phyloP scores from a whole-genome alignment of 768 basidiomycete species.

The Boletus sensibilis region DNA sequence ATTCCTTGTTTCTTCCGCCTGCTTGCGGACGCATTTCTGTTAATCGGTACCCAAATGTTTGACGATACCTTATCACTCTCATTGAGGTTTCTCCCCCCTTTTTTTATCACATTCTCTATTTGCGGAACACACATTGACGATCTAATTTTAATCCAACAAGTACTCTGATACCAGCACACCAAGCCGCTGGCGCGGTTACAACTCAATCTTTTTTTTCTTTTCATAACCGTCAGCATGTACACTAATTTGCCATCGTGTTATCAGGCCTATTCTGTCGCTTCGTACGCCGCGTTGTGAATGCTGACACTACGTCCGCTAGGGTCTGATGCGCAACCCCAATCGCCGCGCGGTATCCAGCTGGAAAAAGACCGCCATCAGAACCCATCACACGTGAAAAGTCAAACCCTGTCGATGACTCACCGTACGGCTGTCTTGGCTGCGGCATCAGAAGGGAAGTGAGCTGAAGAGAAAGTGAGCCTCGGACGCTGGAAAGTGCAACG shows the following conservation, averaged over 20 bases:
- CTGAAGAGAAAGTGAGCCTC: constrained; percentile 36
- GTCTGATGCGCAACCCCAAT: constrained; percentile 95
- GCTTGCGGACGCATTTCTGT: constrained; percentile 22
- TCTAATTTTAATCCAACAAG: constrained; percentile 27
- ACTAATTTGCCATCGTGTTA: constrained; percentile 16
- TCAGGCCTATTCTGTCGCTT: constrained; percentile 18
- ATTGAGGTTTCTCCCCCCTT: constrained; percentile 16
- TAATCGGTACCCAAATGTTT: constrained; percentile 29
- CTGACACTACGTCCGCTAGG: constrained; percentile 94
- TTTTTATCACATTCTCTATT: constrained; percentile 39
- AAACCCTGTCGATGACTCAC: constrained; percentile 40
- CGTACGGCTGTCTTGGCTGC: constrained; percentile 91
- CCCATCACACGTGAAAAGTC: constrained; percentile 2
- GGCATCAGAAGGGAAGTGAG: constrained; percentile 78
- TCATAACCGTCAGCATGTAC: constrained; percentile 21
- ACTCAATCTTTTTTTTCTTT: constrained; percentile 6
- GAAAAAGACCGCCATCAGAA: constrained; percentile 13
- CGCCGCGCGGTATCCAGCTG: constrained; percentile 91
- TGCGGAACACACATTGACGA: constrained; percentile 36
- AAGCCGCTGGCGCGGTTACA: constrained; percentile 23
- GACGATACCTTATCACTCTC: constrained; percentile 38
- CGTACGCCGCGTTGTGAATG: constrained; percentile 93
- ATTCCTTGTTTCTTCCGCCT: constrained; percentile 25
- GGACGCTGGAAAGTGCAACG: neutral
- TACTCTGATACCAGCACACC: constrained; percentile 24